Conservation (phyloP, 805 yeast species). For the Kuraishia borneana region DNA sequence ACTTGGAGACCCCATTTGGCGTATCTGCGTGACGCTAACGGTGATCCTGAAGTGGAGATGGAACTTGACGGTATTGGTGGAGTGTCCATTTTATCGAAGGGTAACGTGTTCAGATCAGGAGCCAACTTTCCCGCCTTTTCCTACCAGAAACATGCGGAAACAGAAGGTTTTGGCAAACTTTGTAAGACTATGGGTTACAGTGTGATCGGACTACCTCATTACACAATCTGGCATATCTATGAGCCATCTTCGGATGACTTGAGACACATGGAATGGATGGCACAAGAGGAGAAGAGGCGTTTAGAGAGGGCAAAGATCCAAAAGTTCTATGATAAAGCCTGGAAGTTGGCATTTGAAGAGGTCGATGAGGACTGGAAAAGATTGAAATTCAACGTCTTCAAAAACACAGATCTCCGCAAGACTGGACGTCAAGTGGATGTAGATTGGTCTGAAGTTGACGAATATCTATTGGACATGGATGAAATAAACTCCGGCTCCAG, state of each 20-base stretch:
- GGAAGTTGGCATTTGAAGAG: conserved; percentile 76
- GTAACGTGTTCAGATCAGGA: conserved; percentile 75
- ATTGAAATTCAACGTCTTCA: conserved; percentile 61
- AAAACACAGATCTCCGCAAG: conserved; percentile 59
- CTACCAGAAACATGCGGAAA: conserved; percentile 89
- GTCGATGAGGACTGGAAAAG: conserved; percentile 61
- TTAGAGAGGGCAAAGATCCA: conserved; percentile 54
- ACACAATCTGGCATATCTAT: conserved; percentile 88
- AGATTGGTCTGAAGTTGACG: conserved; percentile 64
- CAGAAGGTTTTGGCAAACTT: conserved; percentile 89
- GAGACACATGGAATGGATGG: conserved; percentile 80
- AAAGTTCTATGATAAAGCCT: conserved; percentile 58
- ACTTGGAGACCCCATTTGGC: conserved; percentile 97
- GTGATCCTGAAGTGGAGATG: conserved; percentile 87
- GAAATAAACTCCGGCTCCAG: conserved; percentile 5
- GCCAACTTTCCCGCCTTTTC: conserved; percentile 93
- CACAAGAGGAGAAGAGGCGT: conserved; percentile 59
- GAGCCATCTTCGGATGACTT: conserved; percentile 89
- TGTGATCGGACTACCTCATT: conserved; percentile 84
- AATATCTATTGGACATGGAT: conserved; percentile 16
- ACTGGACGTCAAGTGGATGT: conserved; percentile 26
- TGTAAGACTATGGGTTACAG: conserved; percentile 75
- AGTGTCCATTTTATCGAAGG: conserved; percentile 81
- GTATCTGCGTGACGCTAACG: conserved; percentile 83
- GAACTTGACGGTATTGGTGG: conserved; percentile 96